Evolutionary conservation across 2,329 filamentous ascomycete species (phyloP).

Genomic region (Apiospora marii): DNA sequence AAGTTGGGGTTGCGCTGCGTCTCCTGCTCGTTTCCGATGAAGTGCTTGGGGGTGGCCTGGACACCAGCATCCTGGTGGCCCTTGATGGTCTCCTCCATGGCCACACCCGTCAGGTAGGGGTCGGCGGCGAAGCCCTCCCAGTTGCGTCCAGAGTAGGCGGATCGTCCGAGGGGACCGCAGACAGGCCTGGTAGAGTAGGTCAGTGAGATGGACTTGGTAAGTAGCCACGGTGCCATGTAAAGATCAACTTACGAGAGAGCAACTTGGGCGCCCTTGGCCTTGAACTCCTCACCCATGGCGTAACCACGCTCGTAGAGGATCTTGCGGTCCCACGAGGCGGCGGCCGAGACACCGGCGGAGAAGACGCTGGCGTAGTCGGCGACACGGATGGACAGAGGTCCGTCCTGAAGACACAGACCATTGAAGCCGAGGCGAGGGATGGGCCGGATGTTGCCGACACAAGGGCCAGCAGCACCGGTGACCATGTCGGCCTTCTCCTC

Average conservation of each 20-base stretch:
- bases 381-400: conserved; percentile 71
- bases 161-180: conserved; percentile 52
- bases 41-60: conserved; percentile 50
- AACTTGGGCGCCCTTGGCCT: conserved; percentile 76
- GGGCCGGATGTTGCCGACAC: conserved; percentile 47
- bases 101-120: conserved; percentile 70
- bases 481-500: conserved; percentile 33
- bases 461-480: conserved; percentile 30
- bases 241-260: conserved; percentile 52
- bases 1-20: conserved; percentile 28
- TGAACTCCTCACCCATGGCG: conserved; percentile 66
- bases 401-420: conserved; percentile 73
- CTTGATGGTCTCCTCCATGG: conserved; percentile 45
- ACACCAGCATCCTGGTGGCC: conserved; percentile 48
- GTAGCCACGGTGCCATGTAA: background rate
- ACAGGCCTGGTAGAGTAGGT: conserved; percentile 45
- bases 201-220: background rate
- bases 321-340: conserved; percentile 73
- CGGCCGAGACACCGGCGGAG: conserved; percentile 73
- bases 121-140: conserved; percentile 73
- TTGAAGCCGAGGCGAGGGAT: conserved; percentile 63
- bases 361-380: conserved; percentile 74
- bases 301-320: conserved; percentile 57
- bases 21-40: conserved; percentile 44
- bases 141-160: conserved; percentile 63